These are phyloP conservation scores for Emergomyces africanus DNA, from an alignment of 2,329 filamentous ascomycete species.

Conservation along the genomic window DNA sequence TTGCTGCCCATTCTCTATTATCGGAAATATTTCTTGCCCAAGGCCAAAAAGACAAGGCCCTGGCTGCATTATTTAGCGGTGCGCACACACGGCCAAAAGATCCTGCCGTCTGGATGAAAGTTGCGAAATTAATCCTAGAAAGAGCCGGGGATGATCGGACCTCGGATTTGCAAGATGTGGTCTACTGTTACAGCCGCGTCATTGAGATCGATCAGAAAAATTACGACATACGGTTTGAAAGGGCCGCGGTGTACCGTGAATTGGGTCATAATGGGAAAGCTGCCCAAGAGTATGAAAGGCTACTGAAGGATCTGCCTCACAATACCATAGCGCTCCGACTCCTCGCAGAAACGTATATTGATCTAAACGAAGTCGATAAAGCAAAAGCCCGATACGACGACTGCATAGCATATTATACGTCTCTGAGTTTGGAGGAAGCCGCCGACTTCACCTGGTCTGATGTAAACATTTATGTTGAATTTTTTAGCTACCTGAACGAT, in stretches of 20 bases:
- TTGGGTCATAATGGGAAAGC: constrained; percentile 35
- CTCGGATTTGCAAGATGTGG: constrained; percentile 34
- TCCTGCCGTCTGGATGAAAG: constrained; percentile 43
- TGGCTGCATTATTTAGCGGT: constrained; percentile 45
- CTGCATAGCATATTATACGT: constrained; percentile 38
- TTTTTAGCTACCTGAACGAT: constrained; percentile 53
- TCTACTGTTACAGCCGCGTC: constrained; percentile 42
- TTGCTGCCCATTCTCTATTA: constrained; percentile 46
- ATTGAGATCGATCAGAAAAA: constrained; percentile 40
- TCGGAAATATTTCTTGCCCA: constrained; percentile 45
- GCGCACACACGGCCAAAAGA: constrained; percentile 45
- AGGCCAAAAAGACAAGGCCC: constrained; percentile 44
- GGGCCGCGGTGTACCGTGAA: constrained; percentile 44
- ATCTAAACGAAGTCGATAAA: constrained; percentile 35
- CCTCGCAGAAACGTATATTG: constrained; percentile 45
- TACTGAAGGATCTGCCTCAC: constrained; percentile 41
- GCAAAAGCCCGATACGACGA: constrained; percentile 40
- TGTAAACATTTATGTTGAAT: constrained; percentile 70
- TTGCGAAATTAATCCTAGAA: constrained; percentile 43
- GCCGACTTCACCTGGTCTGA: constrained; percentile 60
- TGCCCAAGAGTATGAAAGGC: constrained; percentile 39
- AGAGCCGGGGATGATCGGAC: constrained; percentile 33
- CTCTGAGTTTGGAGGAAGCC: constrained; percentile 31
- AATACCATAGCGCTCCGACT: constrained; percentile 43
- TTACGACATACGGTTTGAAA: constrained; percentile 41